Evolutionary conservation across 257 asterid species (phyloP).

Genomic region (Handroanthus guayacan): DNA sequence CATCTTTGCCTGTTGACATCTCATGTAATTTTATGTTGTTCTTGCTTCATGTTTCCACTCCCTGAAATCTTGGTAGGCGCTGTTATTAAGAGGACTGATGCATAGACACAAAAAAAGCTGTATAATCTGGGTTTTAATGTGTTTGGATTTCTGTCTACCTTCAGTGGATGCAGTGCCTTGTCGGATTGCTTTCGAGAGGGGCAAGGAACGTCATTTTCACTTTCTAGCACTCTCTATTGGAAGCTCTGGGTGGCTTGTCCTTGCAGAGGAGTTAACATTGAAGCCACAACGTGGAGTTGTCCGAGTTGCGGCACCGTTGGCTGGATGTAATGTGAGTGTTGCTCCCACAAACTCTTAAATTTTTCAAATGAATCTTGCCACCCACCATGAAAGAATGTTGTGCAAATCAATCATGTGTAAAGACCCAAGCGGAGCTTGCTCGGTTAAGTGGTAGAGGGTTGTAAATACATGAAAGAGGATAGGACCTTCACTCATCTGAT

Average conservation of each 20-base stretch:
- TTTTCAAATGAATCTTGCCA: background rate
- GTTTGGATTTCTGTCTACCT: constrained; percentile 37
- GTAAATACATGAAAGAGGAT: background rate
- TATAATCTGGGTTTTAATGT: constrained; percentile 21
- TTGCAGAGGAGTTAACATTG: constrained; percentile 73
- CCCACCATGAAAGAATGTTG: background rate
- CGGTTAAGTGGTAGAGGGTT: constrained; percentile 2
- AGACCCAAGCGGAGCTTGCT: constrained; percentile 5
- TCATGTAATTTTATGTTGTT: constrained; percentile 1
- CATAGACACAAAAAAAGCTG: constrained; percentile 5
- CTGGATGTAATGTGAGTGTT: constrained; percentile 91
- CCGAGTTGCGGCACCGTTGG: constrained; percentile 87
- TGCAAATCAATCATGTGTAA: background rate
- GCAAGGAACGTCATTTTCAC: constrained; percentile 87
- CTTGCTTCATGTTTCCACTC: constrained; percentile 7
- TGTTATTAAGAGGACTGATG: constrained; percentile 5
- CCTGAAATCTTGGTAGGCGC: constrained; percentile 11
- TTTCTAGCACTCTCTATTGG: constrained; percentile 76
- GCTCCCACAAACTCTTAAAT: background rate
- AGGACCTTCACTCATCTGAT: constrained; percentile 14
- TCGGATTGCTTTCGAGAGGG: constrained; percentile 97
- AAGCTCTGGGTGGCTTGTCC: constrained; percentile 88
- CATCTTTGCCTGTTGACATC: constrained; percentile 23
- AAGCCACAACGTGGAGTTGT: constrained; percentile 69
- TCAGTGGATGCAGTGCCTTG: constrained; percentile 89